phyloP scores from a whole-genome alignment of 2,329 filamentous ascomycete species.

The Botrytis porri region DNA sequence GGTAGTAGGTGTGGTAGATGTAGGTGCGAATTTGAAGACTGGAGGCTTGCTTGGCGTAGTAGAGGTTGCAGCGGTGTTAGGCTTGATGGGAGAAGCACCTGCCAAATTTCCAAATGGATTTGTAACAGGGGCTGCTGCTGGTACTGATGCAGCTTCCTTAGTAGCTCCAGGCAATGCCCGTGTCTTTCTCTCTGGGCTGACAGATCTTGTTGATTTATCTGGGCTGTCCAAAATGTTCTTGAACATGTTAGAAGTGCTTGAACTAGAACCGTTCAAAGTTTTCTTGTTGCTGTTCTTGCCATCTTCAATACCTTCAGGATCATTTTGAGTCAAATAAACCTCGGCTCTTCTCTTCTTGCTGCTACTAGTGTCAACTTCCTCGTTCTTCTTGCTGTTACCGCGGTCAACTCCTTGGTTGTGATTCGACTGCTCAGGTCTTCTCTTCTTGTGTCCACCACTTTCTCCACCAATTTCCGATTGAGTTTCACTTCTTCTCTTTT shows the following conservation, averaged over 20 bases:
- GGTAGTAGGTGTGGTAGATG: constrained; percentile 7
- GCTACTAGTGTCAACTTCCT: background rate
- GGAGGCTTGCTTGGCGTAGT: constrained; percentile 8
- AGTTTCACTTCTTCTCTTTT: constrained; percentile 34
- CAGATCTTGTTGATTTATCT: constrained; percentile 19
- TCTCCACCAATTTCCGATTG: constrained; percentile 23
- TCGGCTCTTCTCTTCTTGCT: constrained; percentile 36
- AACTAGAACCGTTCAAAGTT: constrained; percentile 29
- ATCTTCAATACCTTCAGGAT: constrained; percentile 26
- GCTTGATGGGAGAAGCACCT: constrained; percentile 24
- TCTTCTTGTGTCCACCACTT: background rate
- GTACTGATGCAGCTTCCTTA: constrained; percentile 4
- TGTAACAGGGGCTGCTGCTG: constrained; percentile 26
- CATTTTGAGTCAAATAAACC: constrained; percentile 33
- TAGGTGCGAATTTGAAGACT: background rate
- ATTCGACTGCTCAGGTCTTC: background rate
- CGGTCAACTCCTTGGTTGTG: background rate
- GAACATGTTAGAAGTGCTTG: constrained; percentile 37
- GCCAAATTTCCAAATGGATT: constrained; percentile 35
- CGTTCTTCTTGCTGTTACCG: background rate
- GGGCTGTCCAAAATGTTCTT: constrained; percentile 35
- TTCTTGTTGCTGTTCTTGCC: constrained; percentile 28
- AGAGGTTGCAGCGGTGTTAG: constrained; percentile 17
- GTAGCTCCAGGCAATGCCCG: constrained; percentile 14
- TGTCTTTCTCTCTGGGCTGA: constrained; percentile 30